Evolutionary conservation across 2,329 filamentous ascomycete species (phyloP), one percentile per base, ranked within the genome.

Genomic region (Epichloe hybrida): DNA sequence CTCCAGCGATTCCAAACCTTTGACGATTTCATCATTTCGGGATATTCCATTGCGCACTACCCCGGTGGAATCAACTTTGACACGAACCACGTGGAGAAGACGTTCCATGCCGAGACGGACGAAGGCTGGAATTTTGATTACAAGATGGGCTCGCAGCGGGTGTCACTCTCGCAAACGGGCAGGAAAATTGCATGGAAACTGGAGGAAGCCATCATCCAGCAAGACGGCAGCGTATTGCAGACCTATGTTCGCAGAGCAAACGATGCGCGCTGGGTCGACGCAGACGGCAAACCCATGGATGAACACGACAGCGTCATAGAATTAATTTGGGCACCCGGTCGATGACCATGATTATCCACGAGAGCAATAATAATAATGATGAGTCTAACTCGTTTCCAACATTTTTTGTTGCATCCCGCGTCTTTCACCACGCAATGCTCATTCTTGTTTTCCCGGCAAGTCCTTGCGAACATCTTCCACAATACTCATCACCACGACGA

Each of bases 41-140:
- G 78, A 6, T 81, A 75, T 63, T 81, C 77, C 13, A 68, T 82
- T 34, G 73, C 74, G 11, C 72, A 75, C 50, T 81, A 82, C 56
- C 73, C 73, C 0, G 55, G 63, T 21, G 74, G 74, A 52, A 69
- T 76, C 49, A 69, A 71, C 48, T 70, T 75, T 40, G 72, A 73
- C 51, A 62, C 69, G 23, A 66, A 67, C 46, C 72, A 76, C 56
- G 64, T 73, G 56, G 76, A 80, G 59, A 66, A 70, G 23, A 79
- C 76, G 1, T 75, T 77, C 61, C 69, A 61, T 53, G 76, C 61
- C 54, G 72, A 60, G 45, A 72, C 63, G 58, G 67, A 72, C 53
- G 69, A 67, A 50, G 70, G 70, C 20, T 72, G 68, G 67, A 72
- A 72, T 56, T 55, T 72, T 50, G 73, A 76, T 55, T 74, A 72